Evolutionary conservation across 768 basidiomycete species (phyloP), one percentile per base, ranked within the genome.

Genomic region (Russula dissimulans): DNA sequence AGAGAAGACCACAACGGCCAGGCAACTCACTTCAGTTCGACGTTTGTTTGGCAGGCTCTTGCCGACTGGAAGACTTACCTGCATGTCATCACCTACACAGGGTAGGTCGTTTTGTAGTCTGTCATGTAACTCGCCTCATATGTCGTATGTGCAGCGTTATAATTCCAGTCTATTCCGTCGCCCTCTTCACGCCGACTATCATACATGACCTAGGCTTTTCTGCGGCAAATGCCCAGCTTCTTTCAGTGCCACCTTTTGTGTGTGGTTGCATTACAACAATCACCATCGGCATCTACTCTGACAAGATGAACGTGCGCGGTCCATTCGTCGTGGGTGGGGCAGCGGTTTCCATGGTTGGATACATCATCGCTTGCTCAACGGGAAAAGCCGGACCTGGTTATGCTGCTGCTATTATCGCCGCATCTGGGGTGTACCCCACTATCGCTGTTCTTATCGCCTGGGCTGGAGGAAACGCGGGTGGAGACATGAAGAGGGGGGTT

Each of bases 401-500:
- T 63, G 69, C 71, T 10, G 83, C 79, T 2, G 70, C 78, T 5
- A 59, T 84, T 32, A 69, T 84, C 43, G 77, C 80, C 29, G 78
- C 81, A 3, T 69, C 74, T 18, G 83, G 83, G 18, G 77, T 81
- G 6, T 83, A 72, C 64, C 80, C 84, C 1, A 77, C 76, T 6
- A 73, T 83, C 54, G 71, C 73, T 5, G 71, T 82, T 22, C 67
- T 68, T 31, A 68, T 85, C 2, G 80, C 81, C 39, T 85, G 84
- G 84, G 78, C 73, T 2, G 75, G 77, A 1, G 78, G 78, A 8
- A 81, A 82, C 56, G 77, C 79, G 0, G 83, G 83, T 22, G 81
- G 83, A 26, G 81, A 81, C 65, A 61, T 79, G 52, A 79, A 80
- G 65, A 75, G 77, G 57, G 83, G 76, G 29, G 74, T 83, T 12